phyloP scores from a whole-genome alignment of 148 eudicot species.

The Rhododendron vialii region DNA sequence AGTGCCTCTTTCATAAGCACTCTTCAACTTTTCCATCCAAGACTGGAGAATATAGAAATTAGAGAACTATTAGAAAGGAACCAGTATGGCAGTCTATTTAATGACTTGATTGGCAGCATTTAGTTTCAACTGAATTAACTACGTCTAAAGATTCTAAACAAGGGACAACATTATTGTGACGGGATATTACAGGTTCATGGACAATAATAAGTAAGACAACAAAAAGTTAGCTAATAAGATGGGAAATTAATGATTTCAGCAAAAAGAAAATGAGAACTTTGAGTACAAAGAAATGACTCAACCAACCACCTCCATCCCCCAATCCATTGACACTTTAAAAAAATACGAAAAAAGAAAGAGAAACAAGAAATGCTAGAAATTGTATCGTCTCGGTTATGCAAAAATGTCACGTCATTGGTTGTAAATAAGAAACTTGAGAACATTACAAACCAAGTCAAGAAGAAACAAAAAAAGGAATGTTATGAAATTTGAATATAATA shows the following conservation, averaged over 20 bases:
- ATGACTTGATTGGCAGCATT: neutral
- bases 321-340: neutral
- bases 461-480: neutral
- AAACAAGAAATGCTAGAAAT: neutral
- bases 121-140: neutral
- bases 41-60: conserved; percentile 26
- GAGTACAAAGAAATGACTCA: neutral
- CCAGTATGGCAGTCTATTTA: neutral
- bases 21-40: conserved; percentile 37
- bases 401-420: neutral
- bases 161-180: neutral
- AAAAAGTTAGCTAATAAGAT: neutral
- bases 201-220: neutral
- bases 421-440: neutral
- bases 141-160: neutral
- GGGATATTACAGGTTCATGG: neutral
- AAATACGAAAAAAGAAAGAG: neutral
- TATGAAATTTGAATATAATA: neutral
- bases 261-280: neutral
- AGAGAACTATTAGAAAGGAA: neutral
- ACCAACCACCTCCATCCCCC: neutral
- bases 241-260: neutral
- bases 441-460: neutral
- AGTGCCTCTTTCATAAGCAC: conserved; percentile 36
- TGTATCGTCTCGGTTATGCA: neutral